phyloP scores from a whole-genome alignment of 805 yeast genomes.

The Ogataea methanolica region DNA sequence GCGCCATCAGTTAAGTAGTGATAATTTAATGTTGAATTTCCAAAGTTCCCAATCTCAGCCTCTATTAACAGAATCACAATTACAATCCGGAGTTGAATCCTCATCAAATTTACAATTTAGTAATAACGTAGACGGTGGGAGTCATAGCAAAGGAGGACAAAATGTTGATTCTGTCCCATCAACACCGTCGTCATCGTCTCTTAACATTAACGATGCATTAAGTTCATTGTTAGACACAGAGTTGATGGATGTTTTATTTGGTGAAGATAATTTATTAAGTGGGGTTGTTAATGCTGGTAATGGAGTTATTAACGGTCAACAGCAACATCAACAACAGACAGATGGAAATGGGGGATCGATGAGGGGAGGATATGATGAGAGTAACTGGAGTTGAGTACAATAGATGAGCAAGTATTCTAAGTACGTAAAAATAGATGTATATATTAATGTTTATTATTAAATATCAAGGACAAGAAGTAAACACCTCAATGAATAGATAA shows the following conservation, averaged over 20 bases:
- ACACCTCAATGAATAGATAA: too few relatives aligned
- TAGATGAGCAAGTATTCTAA: too few relatives aligned
- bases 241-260: conserved; percentile 29
- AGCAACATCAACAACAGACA: not conserved
- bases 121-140: not conserved
- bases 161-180: conserved; percentile 3
- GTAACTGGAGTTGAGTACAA: too few relatives aligned
- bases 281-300: not conserved
- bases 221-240: conserved; percentile 28
- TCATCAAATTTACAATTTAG: not conserved
- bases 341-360: not conserved
- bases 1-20: too few relatives aligned
- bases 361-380: too few relatives aligned
- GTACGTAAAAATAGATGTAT: too few relatives aligned
- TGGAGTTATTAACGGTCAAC: not conserved
- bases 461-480: too few relatives aligned
- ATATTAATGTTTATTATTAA: too few relatives aligned
- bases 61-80: not conserved
- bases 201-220: conserved; percentile 24
- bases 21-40: not conserved
- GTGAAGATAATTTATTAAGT: conserved; percentile 19
- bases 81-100: too few relatives aligned
- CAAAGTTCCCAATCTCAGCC: not conserved
- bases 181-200: conserved; percentile 6
- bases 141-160: not conserved